A percentile compares a stretch with the other conserved stretches of the same genome.
These are phyloP conservation scores for Hypomyces rosellus DNA, from an alignment of 2,329 filamentous ascomycete genomes.

Conservation along the genomic window DNA sequence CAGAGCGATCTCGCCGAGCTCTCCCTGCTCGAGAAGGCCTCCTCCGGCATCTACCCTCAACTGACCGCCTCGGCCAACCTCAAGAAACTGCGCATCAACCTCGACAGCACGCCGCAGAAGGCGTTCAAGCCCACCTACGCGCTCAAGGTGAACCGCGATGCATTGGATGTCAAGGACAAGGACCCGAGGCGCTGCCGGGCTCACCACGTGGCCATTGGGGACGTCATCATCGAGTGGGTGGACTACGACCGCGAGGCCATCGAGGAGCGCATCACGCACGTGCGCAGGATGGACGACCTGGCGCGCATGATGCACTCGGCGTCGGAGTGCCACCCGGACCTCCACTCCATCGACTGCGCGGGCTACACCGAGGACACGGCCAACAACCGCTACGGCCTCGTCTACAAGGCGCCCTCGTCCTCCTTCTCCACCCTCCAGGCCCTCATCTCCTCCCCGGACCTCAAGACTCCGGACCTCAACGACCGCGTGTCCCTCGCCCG, in stretches of 20 bases:
- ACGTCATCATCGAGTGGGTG: conserved; percentile 40
- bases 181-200: conserved; percentile 24
- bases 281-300: conserved; percentile 40
- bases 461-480: conserved; percentile 40
- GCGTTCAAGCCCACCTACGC: conserved; percentile 37
- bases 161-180: conserved; percentile 20
- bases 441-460: conserved; percentile 32
- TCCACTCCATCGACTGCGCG: conserved; percentile 41
- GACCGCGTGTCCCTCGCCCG: conserved; percentile 36
- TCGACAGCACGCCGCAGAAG: conserved; percentile 34
- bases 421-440: conserved; percentile 33
- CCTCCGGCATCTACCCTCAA: conserved; percentile 35
- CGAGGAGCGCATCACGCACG: conserved; percentile 36
- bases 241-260: conserved; percentile 37
- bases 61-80: conserved; percentile 37
- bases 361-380: conserved; percentile 39
- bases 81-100: conserved; percentile 41
- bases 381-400: conserved; percentile 36
- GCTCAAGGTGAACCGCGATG: conserved; percentile 30
- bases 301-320: conserved; percentile 42
- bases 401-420: conserved; percentile 32
- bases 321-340: conserved; percentile 37
- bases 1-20: conserved; percentile 36
- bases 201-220: conserved; percentile 26
- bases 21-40: conserved; percentile 35